Percentiles rank a stretch among this genome's conserved stretches.
These are phyloP conservation scores for Poa pratensis DNA, from an alignment of 176 grass and related monocot species.

Conservation along the genomic window DNA sequence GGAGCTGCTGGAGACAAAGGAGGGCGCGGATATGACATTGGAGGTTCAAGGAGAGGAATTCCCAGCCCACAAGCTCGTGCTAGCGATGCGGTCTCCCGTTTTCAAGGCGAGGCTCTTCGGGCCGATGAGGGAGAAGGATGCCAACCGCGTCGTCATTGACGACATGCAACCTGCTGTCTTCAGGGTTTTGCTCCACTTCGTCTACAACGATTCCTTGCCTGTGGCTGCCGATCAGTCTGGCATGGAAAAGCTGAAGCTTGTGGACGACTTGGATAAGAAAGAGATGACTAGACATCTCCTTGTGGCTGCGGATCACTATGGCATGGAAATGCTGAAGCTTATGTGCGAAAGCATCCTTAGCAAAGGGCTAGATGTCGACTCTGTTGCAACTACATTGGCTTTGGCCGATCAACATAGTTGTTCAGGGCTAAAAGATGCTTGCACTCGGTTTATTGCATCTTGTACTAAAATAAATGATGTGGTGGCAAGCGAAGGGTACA, in stretches of 20 bases:
- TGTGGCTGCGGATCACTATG: background rate
- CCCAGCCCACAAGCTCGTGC: background rate
- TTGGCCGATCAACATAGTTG: background rate
- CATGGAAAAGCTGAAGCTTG: too few relatives aligned
- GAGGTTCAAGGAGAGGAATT: background rate
- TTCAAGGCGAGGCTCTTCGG: background rate
- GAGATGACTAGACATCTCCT: background rate
- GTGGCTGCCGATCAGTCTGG: too few relatives aligned
- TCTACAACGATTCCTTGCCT: background rate
- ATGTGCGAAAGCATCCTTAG: background rate
- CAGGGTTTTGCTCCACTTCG: slow-evolving; percentile 8
- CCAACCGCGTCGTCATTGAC: background rate
- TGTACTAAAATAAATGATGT: slow-evolving; percentile 11
- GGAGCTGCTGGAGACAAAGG: background rate
- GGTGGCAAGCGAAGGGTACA: background rate
- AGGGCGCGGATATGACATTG: background rate
- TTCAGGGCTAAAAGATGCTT: background rate
- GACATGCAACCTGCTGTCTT: background rate
- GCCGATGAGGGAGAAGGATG: background rate
- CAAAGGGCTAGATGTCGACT: background rate
- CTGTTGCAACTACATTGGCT: background rate
- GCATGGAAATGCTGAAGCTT: background rate
- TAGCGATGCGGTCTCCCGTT: background rate
- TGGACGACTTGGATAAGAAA: background rate
- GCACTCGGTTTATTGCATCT: background rate